Evolutionary conservation across 2,329 filamentous ascomycete species (phyloP), one percentile per base, ranked within the genome.

Genomic region (Neonectria punicea): DNA sequence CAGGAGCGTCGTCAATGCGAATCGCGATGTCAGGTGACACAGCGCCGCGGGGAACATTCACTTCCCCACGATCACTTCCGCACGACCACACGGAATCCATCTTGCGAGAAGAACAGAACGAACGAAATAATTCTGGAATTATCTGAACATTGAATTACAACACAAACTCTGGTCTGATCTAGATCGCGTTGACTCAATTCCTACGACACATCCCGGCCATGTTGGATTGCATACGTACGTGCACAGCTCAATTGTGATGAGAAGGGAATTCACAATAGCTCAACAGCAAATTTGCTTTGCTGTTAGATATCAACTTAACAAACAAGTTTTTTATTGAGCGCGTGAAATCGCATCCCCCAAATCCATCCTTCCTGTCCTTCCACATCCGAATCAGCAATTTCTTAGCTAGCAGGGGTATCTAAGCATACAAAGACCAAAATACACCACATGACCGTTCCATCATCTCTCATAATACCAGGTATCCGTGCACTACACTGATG

Each of bases 21-120:
- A 58, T 74, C 73, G 73, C 71, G 73, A 67, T 67, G 66, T 74
- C 73, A 75, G 73, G 73, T 74, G 73, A 74, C 69, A 61, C 64
- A 62, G 53, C 36, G 58, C 58, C 67, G 61, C 51, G 28, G 30
- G 49, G 49, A 36, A 34, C 28, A n/a, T 34, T 51, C 30, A 28
- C 10, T 20, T 34, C 46, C 49, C 14, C 28, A 34, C 49, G 16
- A 34, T 28, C 10, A 20, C 20, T 20, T 34, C 46, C 30, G 8
- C 28, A 34, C 49, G 16, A 34, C 30, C 10, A 20, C 20, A 25
- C 22, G 16, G 5, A 34, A 20, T 10, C 14, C 14, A 34, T 2
- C 11, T 34, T 8, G 10, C 32, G 14, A 3, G 9, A 30, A 10
- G 5, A 28, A 32, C 36, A 47, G 5, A 46, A 13, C 25, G 2